Conservation (phyloP, 257 asterid genomes). For the Lavandula angustifolia region DNA sequence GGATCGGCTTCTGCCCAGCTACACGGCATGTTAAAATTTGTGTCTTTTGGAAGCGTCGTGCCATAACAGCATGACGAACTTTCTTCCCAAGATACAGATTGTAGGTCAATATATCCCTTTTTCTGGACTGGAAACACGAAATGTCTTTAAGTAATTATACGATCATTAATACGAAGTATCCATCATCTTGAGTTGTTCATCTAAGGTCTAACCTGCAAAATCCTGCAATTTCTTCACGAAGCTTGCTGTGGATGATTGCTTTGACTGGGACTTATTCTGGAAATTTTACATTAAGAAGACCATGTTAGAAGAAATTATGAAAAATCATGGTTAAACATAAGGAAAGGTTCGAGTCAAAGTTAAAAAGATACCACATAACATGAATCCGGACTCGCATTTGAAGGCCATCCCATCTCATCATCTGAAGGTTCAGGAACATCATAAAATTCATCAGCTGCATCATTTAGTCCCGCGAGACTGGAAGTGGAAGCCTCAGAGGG, state of each 20-base stretch:
- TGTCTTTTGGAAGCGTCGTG: constrained; percentile 71
- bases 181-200: neutral
- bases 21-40: constrained; percentile 52
- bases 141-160: constrained; percentile 15
- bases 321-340: neutral
- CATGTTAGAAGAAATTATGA: neutral
- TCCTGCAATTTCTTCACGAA: constrained; percentile 73
- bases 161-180: constrained; percentile 16
- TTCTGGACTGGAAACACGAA: constrained; percentile 55
- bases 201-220: constrained; percentile 53
- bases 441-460: constrained; percentile 71
- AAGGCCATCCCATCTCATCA: constrained; percentile 53
- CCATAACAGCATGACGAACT: constrained; percentile 51
- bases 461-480: constrained; percentile 59
- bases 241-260: constrained; percentile 54
- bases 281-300: constrained; percentile 7
- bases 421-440: constrained; percentile 72
- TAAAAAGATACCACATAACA: constrained; percentile 45
- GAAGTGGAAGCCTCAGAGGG: constrained; percentile 53
- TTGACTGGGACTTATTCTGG: constrained; percentile 59
- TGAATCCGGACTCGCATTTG: constrained; percentile 42
- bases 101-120: constrained; percentile 70
- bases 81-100: constrained; percentile 57
- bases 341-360: neutral
- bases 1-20: constrained; percentile 79